Conservation (phyloP, 345 rosid species). For the Moringa oleifera region DNA sequence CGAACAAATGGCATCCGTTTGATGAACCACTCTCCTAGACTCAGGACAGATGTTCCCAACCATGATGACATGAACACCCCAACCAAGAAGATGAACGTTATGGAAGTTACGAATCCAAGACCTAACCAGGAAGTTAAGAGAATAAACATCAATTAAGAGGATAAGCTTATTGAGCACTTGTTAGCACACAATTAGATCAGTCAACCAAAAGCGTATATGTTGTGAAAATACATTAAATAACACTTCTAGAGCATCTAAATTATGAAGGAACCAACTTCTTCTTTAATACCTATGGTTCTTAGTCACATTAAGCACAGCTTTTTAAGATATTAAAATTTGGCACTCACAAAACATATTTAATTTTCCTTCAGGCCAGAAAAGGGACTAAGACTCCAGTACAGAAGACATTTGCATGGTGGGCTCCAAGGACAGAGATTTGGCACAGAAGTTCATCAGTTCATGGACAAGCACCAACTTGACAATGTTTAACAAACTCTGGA, state of each 20-base stretch:
- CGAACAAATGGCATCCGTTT: constrained; percentile 98
- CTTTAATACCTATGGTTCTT: not conserved
- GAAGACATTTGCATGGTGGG: not conserved
- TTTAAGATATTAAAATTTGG: not conserved
- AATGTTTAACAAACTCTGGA: no score
- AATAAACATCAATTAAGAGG: constrained; percentile 10
- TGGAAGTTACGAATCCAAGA: constrained; percentile 91
- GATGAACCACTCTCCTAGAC: constrained; percentile 98
- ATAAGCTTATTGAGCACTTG: not conserved
- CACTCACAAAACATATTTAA: not conserved
- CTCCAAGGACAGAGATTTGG: no score
- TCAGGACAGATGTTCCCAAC: constrained; percentile 93
- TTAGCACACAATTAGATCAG: not conserved
- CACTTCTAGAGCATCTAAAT: not conserved
- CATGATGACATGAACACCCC: constrained; percentile 99
- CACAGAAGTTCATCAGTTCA: no score
- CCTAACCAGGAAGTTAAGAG: constrained; percentile 39
- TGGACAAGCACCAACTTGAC: no score
- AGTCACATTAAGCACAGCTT: not conserved
- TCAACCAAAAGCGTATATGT: not conserved
- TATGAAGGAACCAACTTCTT: not conserved
- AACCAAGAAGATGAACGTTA: constrained; percentile 88
- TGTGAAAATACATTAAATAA: not conserved
- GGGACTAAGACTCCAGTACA: not conserved
- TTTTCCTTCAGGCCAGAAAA: not conserved